A percentile compares a stretch with the other conserved stretches of the same genome.
Evolutionary conservation across 805 yeast genomes (phyloP).

Genomic region (Kazachstania bromeliacearum): DNA sequence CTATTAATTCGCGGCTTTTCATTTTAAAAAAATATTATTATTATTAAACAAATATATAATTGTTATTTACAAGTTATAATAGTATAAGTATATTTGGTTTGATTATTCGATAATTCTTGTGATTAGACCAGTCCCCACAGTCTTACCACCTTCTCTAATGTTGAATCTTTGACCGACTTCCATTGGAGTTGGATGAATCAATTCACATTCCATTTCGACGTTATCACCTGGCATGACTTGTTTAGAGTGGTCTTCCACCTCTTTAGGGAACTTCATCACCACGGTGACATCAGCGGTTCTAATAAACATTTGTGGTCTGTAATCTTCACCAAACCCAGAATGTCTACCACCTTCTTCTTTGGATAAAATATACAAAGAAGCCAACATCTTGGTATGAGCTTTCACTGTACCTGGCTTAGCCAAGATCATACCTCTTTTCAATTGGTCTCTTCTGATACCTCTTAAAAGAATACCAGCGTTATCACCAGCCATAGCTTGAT

Average conservation of each 20-base stretch:
- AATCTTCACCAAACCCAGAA: conserved; percentile 92
- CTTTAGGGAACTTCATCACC: conserved; percentile 79
- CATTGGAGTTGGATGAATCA: conserved; percentile 83
- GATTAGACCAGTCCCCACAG: conserved; percentile 97
- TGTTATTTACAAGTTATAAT: no score
- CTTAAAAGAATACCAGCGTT: conserved; percentile 95
- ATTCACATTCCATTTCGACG: conserved; percentile 87
- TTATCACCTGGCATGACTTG: conserved; percentile 98
- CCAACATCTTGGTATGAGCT: conserved; percentile 88
- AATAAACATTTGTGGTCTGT: conserved; percentile 95
- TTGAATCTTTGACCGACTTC: conserved; percentile 98
- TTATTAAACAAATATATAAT: no score
- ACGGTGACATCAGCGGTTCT: conserved; percentile 96
- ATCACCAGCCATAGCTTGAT: conserved; percentile 97
- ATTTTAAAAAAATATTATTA: no score
- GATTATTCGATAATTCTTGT: conserved; percentile 70
- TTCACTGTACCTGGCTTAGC: conserved; percentile 87
- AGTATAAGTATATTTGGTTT: neutral
- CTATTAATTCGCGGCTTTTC: no score
- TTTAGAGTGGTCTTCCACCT: conserved; percentile 71
- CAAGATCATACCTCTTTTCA: conserved; percentile 94
- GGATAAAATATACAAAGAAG: conserved; percentile 85
- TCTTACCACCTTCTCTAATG: conserved; percentile 98
- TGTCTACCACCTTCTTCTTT: conserved; percentile 99
- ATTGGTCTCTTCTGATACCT: conserved; percentile 96